phyloP scores from a whole-genome alignment of 2,329 filamentous ascomycete genomes.

The Trichoderma lentiforme region DNA sequence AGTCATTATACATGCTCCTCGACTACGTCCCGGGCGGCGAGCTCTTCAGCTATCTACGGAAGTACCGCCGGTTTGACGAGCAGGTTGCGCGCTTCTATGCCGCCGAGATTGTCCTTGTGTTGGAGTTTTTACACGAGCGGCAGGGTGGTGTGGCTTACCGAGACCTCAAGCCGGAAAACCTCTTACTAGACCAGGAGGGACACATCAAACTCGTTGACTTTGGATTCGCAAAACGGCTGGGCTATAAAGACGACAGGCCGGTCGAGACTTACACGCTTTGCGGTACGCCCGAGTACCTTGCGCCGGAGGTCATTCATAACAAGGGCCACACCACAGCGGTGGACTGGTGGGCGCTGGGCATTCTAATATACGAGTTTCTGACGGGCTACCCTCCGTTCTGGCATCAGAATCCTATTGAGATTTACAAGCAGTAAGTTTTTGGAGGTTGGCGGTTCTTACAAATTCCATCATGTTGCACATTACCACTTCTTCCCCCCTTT shows the following conservation, averaged over 20 bases:
- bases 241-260: slow-evolving; percentile 47
- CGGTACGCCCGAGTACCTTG: slow-evolving; percentile 80
- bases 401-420: slow-evolving; percentile 83
- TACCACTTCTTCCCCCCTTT: background rate
- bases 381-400: slow-evolving; percentile 85
- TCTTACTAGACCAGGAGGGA: slow-evolving; percentile 71
- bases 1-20: slow-evolving; percentile 78
- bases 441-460: background rate
- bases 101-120: slow-evolving; percentile 76
- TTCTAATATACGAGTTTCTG: slow-evolving; percentile 79
- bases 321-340: slow-evolving; percentile 74
- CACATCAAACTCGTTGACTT: slow-evolving; percentile 84
- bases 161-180: slow-evolving; percentile 80
- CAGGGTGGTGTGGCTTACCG: slow-evolving; percentile 76
- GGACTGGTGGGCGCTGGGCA: slow-evolving; percentile 85
- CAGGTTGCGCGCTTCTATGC: slow-evolving; percentile 76
- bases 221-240: slow-evolving; percentile 78
- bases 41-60: slow-evolving; percentile 77
- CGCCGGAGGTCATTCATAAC: slow-evolving; percentile 80
- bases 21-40: slow-evolving; percentile 82
- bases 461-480: background rate
- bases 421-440: slow-evolving; percentile 67
- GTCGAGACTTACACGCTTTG: slow-evolving; percentile 79
- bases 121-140: slow-evolving; percentile 76
- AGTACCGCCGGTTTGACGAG: slow-evolving; percentile 76